Conservation (phyloP, 2,329 filamentous ascomycete species). For the Aspergillus sp. region DNA sequence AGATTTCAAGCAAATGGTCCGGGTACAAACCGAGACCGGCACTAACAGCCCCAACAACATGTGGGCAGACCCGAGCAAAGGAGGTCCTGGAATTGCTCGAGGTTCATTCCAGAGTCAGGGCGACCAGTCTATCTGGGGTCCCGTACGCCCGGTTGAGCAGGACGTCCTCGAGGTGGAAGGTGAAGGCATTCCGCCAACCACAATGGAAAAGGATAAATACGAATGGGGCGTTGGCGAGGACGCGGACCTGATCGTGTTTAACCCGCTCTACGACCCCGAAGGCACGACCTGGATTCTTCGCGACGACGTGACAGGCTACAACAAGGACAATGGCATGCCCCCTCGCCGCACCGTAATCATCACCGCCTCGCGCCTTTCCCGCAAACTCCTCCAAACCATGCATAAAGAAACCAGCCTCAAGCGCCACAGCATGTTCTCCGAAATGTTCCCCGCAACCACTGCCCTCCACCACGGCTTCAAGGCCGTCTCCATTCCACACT, state of each 20-base stretch:
- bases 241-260: slow-evolving; percentile 85
- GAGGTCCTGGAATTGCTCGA: not conserved
- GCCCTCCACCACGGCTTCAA: slow-evolving; percentile 90
- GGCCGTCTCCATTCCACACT: slow-evolving; percentile 84
- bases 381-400: slow-evolving; percentile 74
- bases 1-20: slow-evolving; percentile 70
- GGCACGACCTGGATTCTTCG: slow-evolving; percentile 76
- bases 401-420: slow-evolving; percentile 79
- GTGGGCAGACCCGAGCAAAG: slow-evolving; percentile 44
- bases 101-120: slow-evolving; percentile 2
- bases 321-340: slow-evolving; percentile 55
- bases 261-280: slow-evolving; percentile 84
- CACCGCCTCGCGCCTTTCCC: slow-evolving; percentile 76
- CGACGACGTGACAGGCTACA: slow-evolving; percentile 80
- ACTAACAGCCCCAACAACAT: slow-evolving; percentile 60
- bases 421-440: slow-evolving; percentile 85
- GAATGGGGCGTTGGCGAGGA: slow-evolving; percentile 67
- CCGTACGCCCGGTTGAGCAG: slow-evolving; percentile 58
- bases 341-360: slow-evolving; percentile 81
- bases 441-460: slow-evolving; percentile 90
- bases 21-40: slow-evolving; percentile 67
- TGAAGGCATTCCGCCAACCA: slow-evolving; percentile 66
- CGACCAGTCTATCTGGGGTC: slow-evolving; percentile 64
- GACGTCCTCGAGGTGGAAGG: slow-evolving; percentile 68
- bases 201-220: slow-evolving; percentile 72